Percentiles rank a stretch among this genome's conserved stretches.
Conservation (phyloP, 2,329 filamentous ascomycete species). For the Furcasterigmium sp. region DNA sequence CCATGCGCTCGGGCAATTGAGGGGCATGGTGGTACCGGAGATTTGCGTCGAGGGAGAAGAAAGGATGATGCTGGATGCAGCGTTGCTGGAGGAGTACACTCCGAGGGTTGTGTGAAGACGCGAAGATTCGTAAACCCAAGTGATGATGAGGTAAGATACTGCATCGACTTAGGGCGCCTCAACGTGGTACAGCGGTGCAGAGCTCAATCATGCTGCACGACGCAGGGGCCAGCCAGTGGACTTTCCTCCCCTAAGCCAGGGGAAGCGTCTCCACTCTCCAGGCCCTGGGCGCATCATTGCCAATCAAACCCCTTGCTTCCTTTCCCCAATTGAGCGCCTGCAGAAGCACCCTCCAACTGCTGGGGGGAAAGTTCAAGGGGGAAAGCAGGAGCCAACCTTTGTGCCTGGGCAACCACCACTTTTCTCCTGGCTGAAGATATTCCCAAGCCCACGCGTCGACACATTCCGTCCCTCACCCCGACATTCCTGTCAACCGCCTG, state of each 20-base stretch:
- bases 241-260: background rate
- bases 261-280: background rate
- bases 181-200: too few species aligned
- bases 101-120: too few species aligned
- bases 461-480: background rate
- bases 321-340: background rate
- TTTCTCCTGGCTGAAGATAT: background rate
- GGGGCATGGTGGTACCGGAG: too few species aligned
- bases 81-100: too few species aligned
- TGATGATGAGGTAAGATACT: too few species aligned
- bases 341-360: background rate
- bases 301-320: background rate
- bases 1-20: background rate
- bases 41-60: too few species aligned
- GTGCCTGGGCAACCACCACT: background rate
- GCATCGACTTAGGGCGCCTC: too few species aligned
- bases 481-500: background rate
- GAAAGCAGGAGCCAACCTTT: background rate
- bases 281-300: background rate
- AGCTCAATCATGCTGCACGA: background rate
- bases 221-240: background rate
- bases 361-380: too few species aligned
- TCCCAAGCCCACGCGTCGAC: background rate
- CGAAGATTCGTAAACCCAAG: too few species aligned
- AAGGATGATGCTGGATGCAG: too few species aligned